Conservation (phyloP, 805 yeast genomes). For the Hanseniaspora lachancei region DNA sequence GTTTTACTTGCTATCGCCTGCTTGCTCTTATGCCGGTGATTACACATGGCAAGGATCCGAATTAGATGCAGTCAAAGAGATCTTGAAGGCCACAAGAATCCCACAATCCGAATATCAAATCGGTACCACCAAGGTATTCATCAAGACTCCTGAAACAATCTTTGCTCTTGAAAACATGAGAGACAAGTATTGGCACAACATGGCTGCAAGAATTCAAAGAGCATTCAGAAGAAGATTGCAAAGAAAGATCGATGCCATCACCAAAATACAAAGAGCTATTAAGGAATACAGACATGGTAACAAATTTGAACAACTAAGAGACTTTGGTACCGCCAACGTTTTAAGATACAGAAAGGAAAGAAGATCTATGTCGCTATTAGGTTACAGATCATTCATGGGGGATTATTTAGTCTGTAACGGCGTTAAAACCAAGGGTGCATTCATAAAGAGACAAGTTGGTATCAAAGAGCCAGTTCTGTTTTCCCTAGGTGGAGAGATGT, state of each 20-base stretch:
- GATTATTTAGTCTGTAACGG: constrained; percentile 83
- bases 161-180: constrained; percentile 93
- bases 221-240: constrained; percentile 83
- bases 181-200: constrained; percentile 93
- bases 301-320: constrained; percentile 71
- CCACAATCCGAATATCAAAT: constrained; percentile 75
- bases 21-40: constrained; percentile 86
- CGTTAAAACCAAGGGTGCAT: constrained; percentile 61
- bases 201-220: constrained; percentile 95
- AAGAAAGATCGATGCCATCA: constrained; percentile 77
- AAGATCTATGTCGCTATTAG: constrained; percentile 73
- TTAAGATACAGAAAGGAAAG: constrained; percentile 73
- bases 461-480: constrained; percentile 60
- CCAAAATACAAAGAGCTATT: constrained; percentile 68
- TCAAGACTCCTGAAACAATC: constrained; percentile 91
- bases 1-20: constrained; percentile 72
- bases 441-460: constrained; percentile 54
- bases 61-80: constrained; percentile 40
- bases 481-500: constrained; percentile 67
- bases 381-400: constrained; percentile 84
- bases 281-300: constrained; percentile 69
- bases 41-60: constrained; percentile 52
- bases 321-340: constrained; percentile 53
- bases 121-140: constrained; percentile 84
- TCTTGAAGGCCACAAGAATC: constrained; percentile 48